phyloP scores from a whole-genome alignment of 345 rosid species.

The Erodium maritimum region DNA sequence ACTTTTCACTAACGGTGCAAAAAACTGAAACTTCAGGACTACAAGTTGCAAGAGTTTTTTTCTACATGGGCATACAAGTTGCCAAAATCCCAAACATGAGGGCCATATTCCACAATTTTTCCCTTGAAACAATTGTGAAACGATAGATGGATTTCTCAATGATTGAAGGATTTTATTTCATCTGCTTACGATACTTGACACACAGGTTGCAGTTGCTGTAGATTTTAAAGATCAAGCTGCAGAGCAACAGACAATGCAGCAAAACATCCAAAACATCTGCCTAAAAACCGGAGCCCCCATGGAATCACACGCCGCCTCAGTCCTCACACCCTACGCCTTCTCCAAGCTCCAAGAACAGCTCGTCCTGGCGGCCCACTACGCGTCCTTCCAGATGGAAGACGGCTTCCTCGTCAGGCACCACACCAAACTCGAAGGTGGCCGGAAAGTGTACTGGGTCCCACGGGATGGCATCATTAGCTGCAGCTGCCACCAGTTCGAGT shows the following conservation, averaged over 20 bases:
- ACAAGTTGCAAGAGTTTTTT: too few relatives aligned
- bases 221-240: conserved; percentile 95
- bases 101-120: too few relatives aligned
- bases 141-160: too few relatives aligned
- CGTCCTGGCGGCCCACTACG: conserved; percentile 88
- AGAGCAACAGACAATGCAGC: conserved; percentile 96
- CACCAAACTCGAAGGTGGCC: conserved; percentile 83
- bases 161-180: too few relatives aligned
- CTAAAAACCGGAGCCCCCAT: conserved; percentile 88
- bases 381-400: conserved; percentile 80
- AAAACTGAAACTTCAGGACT: too few relatives aligned
- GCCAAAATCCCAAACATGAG: too few relatives aligned
- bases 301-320: conserved; percentile 82
- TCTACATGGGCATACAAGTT: too few relatives aligned
- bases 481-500: conserved; percentile 89
- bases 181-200: conserved; percentile 1
- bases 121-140: too few relatives aligned
- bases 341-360: conserved; percentile 94
- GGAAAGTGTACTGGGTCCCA: conserved; percentile 84
- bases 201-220: conserved; percentile 70
- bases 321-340: conserved; percentile 91
- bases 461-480: conserved; percentile 83
- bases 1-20: too few relatives aligned
- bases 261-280: conserved; percentile 77
- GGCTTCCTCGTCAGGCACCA: conserved; percentile 85